Evolutionary conservation across 306 rosid species (phyloP).

Genomic region (Rosa lucieae): DNA sequence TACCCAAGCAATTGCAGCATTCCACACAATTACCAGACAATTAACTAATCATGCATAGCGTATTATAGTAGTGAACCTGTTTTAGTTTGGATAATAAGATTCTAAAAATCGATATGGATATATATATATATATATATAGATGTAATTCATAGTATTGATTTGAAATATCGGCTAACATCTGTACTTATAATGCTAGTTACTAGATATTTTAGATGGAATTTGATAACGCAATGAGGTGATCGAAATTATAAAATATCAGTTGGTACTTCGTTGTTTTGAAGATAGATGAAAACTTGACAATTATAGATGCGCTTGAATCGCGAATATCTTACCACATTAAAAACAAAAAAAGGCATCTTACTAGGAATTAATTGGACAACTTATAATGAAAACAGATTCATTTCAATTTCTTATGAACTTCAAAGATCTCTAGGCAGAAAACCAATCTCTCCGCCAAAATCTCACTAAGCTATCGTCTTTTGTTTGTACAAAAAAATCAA

Average conservation of each 20-base stretch:
- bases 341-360: background rate
- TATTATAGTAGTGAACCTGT: too few relatives aligned
- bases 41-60: too few relatives aligned
- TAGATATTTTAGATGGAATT: background rate
- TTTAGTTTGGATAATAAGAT: too few relatives aligned
- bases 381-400: background rate
- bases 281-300: background rate
- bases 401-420: background rate
- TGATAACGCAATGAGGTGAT: too few relatives aligned
- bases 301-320: background rate
- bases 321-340: background rate
- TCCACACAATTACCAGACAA: too few relatives aligned
- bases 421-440: background rate
- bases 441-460: background rate
- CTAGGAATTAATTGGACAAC: background rate
- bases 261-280: too few relatives aligned
- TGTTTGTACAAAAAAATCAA: background rate
- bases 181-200: too few relatives aligned
- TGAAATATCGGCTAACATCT: background rate
- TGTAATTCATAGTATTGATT: background rate
- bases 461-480: background rate
- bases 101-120: background rate
- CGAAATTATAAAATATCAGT: too few relatives aligned
- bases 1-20: background rate
- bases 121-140: too few relatives aligned